Base-by-base conservation (phyloP, 495 filamentous ascomycete genomes). In the Lasiosphaeria ovina region DNA sequence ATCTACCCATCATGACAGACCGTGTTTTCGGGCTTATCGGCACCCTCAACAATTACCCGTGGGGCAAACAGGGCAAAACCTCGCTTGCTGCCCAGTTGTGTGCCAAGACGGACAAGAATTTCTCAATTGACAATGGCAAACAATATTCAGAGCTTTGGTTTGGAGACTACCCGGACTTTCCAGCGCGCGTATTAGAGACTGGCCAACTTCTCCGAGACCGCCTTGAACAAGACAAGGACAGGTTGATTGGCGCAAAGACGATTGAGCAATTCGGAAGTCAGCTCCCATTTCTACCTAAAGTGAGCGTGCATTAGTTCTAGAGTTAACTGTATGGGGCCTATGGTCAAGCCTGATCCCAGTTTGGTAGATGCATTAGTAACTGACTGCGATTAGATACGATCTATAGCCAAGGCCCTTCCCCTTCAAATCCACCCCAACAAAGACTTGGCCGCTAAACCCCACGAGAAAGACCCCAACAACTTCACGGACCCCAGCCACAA, bases 391-490 rank as follows among this genome's bases (percentile, higher is more conserved):
- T 24, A 24, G 24, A 87, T 93, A 50, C 77, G 92, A 3, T 93
- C 88, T 7, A 90, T 93, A 61, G 77, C 79, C 59, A 91, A 92
- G 73, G 89, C 90, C 0, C 82, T 94, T 0, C 89, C 88, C 1
- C 80, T 94, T n/a, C 90, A 94, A 68, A 81, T 92, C 35, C 90
- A 93, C 61, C 90, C 88, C 9, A 78, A 91, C 73, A 87, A 87
- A 60, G 70, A 76, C 3, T 81, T 93, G 6, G 81, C 89, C 0
- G 69, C 74, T 11, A 76, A 85, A 61, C 77, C 92, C 3, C 85
- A 91, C 72, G 65, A 79, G 57, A 58, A 84, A 64, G 82, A 91
- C 62, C 86, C 88, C 0, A 68, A 84, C 9, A 79, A 82, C 54
- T 92, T 87, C 68, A 81, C 82, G 7, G 89, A 94, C 62, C 74